Evolutionary conservation across 1,284 basidiomycete species (phyloP).

Genomic region (Pseudozyma pruni): DNA sequence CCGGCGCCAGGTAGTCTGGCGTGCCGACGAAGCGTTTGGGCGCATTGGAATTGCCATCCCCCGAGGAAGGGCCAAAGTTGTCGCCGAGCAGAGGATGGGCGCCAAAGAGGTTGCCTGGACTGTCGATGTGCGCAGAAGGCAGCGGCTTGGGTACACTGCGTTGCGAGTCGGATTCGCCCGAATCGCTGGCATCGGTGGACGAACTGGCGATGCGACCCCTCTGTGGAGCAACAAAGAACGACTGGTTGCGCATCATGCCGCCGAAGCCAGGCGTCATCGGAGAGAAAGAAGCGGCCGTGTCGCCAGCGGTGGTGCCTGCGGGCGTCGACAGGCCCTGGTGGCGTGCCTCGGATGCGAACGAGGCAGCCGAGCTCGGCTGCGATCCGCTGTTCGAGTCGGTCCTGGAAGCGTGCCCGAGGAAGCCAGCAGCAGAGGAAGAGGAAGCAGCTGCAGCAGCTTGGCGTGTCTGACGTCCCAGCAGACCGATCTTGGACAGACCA

Average conservation of each 20-base stretch:
- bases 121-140: conserved; percentile 55
- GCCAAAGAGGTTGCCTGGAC: conserved; percentile 54
- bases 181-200: conserved; percentile 59
- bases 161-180: conserved; percentile 52
- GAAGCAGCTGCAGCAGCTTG: conserved; percentile 22
- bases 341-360: conserved; percentile 33
- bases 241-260: conserved; percentile 50
- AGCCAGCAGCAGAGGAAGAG: conserved; percentile 7
- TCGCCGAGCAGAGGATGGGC: conserved; percentile 49
- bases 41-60: conserved; percentile 72
- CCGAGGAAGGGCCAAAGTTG: conserved; percentile 67
- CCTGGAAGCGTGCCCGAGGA: conserved; percentile 13
- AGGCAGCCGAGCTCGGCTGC: conserved; percentile 43
- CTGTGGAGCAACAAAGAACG: conserved; percentile 52
- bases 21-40: conserved; percentile 81
- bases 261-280: conserved; percentile 50
- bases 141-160: conserved; percentile 36
- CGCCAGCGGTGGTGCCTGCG: conserved; percentile 43
- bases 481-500: conserved; percentile 93
- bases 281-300: conserved; percentile 49
- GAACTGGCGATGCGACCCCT: conserved; percentile 50
- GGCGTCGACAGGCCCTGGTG: conserved; percentile 34
- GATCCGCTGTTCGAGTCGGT: conserved; percentile 39
- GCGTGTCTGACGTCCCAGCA: conserved; percentile 84
- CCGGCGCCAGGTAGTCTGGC: conserved; percentile 94